Evolutionary conservation across 306 rosid genomes (phyloP).

Genomic region (Amphicarpaea edgeworthii): DNA sequence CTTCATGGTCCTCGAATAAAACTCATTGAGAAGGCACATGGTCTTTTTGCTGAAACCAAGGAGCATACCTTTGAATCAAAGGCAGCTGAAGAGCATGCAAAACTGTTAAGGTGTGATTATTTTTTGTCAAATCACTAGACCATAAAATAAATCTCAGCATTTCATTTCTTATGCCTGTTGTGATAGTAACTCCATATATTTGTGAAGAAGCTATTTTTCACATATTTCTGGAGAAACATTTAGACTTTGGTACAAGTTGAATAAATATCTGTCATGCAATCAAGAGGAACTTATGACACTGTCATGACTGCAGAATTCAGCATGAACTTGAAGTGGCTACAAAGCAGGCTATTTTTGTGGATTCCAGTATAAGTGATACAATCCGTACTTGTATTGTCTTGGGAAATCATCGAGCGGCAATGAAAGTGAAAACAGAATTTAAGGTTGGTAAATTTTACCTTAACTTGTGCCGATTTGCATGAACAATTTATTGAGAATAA

Average conservation of each 20-base stretch:
- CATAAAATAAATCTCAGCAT: constrained; percentile 20
- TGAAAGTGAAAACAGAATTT: constrained; percentile 90
- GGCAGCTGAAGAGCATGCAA: constrained; percentile 99
- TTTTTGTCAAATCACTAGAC: constrained; percentile 31
- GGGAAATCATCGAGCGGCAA: constrained; percentile 95
- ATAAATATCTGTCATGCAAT: constrained; percentile 30
- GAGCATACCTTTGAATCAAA: constrained; percentile 88
- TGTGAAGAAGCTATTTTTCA: constrained; percentile 18
- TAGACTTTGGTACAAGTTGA: constrained; percentile 23
- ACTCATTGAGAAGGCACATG: constrained; percentile 78
- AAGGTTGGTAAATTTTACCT: constrained; percentile 66
- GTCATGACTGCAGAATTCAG: constrained; percentile 70
- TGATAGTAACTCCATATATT: constrained; percentile 3
- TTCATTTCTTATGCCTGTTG: constrained; percentile 35
- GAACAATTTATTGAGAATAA: constrained; percentile 18
- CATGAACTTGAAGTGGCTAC: constrained; percentile 90
- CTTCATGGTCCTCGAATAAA: constrained; percentile 96
- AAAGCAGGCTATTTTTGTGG: constrained; percentile 98
- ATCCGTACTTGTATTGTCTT: constrained; percentile 96
- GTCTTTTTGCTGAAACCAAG: constrained; percentile 86
- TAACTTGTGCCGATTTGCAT: constrained; percentile 8
- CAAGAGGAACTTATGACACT: constrained; percentile 35
- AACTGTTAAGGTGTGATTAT: constrained; percentile 71
- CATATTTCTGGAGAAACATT: constrained; percentile 22
- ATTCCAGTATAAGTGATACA: constrained; percentile 95